These are phyloP conservation scores for Pyrus communis DNA, from an alignment of 306 rosid species.

Conservation along the genomic window DNA sequence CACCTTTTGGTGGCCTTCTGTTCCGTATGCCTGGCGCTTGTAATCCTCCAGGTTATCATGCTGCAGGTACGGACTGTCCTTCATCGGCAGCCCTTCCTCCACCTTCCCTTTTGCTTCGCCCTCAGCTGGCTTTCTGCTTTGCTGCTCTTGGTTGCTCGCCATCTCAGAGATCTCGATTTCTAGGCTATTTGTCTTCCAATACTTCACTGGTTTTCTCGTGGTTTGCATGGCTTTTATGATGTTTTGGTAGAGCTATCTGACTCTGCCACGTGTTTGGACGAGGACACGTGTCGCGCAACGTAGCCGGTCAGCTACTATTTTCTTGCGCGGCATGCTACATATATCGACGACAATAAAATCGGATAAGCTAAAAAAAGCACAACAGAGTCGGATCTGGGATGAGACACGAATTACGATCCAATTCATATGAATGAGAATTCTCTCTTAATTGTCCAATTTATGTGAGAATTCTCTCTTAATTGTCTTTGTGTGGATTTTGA, in stretches of 20 bases:
- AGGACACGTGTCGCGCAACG: background rate
- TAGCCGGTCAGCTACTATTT: too few species aligned
- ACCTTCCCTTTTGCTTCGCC: background rate
- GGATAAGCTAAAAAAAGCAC: background rate
- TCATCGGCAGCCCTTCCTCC: slow-evolving; percentile 50
- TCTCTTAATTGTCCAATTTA: too few species aligned
- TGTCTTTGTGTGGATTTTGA: too few species aligned
- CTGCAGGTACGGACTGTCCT: slow-evolving; percentile 67
- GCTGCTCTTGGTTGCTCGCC: background rate
- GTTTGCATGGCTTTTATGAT: background rate
- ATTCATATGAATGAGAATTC: too few species aligned
- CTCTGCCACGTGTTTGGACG: background rate
- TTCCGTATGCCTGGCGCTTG: slow-evolving; percentile 64
- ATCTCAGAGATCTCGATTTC: background rate
- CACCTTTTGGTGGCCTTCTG: slow-evolving; percentile 65
- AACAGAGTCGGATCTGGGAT: background rate
- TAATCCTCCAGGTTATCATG: slow-evolving; percentile 67
- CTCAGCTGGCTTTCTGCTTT: background rate
- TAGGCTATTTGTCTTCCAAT: too few species aligned
- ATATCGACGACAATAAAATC: background rate
- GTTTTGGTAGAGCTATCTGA: background rate
- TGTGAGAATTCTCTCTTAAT: too few species aligned
- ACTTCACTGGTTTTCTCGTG: too few species aligned
- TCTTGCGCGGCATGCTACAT: background rate
- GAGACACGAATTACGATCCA: background rate